These are phyloP conservation scores for Graphilbum fragrans DNA, from an alignment of 2,329 filamentous ascomycete genomes.

Conservation along the genomic window DNA sequence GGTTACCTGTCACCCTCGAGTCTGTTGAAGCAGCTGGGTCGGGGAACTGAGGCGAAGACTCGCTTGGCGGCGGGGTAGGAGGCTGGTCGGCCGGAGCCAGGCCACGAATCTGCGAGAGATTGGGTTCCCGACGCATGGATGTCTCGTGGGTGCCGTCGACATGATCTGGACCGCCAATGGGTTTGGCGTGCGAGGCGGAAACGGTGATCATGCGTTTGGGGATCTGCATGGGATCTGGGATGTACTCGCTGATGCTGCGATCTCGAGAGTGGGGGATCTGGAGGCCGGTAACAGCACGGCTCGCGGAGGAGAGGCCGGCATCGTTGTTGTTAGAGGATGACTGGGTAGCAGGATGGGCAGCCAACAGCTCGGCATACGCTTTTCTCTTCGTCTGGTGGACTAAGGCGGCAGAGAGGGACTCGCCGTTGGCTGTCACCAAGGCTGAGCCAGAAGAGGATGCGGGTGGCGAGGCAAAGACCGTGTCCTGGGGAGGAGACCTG, in stretches of 20 bases:
- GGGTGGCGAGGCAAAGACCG: constrained; percentile 20
- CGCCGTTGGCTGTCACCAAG: constrained; percentile 36
- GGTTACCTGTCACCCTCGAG: constrained; percentile 18
- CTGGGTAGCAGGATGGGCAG: constrained; percentile 11
- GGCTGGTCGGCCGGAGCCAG: constrained; percentile 51
- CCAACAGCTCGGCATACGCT: constrained; percentile 36
- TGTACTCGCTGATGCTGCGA: constrained; percentile 81
- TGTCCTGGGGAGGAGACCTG: constrained; percentile 32
- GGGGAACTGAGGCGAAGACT: constrained; percentile 41
- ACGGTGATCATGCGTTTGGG: constrained; percentile 64
- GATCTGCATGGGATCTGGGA: constrained; percentile 57
- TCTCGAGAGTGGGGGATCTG: constrained; percentile 49
- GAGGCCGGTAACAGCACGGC: constrained; percentile 13
- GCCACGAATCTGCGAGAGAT: constrained; percentile 68
- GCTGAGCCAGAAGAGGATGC: constrained; percentile 27
- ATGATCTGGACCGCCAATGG: constrained; percentile 17
- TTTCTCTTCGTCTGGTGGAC: constrained; percentile 44
- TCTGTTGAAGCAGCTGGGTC: constrained; percentile 28
- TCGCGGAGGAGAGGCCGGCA: background rate
- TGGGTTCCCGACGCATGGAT: constrained; percentile 60
- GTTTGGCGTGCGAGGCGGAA: constrained; percentile 44
- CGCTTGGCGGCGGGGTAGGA: constrained; percentile 74
- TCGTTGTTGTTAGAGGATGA: constrained; percentile 8
- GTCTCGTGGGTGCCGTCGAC: constrained; percentile 9
- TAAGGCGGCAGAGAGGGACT: constrained; percentile 37